Evolutionary conservation across 2,329 filamentous ascomycete genomes (phyloP).

Genomic region (Cladophialophora exuberans): DNA sequence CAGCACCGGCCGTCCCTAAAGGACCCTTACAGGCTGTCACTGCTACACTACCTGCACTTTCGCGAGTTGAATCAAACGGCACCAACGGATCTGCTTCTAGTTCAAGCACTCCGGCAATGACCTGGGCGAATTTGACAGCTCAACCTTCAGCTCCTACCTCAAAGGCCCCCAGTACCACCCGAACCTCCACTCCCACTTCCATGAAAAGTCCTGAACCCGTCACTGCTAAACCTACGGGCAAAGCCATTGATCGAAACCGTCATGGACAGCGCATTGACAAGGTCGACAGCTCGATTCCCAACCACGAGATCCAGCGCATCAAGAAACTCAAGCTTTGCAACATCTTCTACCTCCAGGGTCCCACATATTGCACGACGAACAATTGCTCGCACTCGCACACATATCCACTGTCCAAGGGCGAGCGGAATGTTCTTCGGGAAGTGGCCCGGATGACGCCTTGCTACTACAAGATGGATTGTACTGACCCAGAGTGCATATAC

Average conservation of each 20-base stretch:
- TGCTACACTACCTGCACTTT: constrained; percentile 39
- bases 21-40: constrained; percentile 29
- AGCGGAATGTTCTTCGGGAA: constrained; percentile 58
- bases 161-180: constrained; percentile 25
- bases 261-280: constrained; percentile 63
- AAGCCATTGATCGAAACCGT: constrained; percentile 59
- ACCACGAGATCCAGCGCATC: constrained; percentile 61
- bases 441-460: constrained; percentile 68
- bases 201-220: constrained; percentile 44
- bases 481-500: constrained; percentile 65
- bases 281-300: constrained; percentile 52
- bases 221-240: constrained; percentile 42
- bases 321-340: constrained; percentile 68
- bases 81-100: constrained; percentile 43
- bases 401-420: constrained; percentile 57
- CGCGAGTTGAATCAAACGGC: constrained; percentile 43
- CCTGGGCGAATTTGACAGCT: constrained; percentile 41
- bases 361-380: constrained; percentile 57
- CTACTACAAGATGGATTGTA: constrained; percentile 59
- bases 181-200: constrained; percentile 38
- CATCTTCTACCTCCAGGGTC: constrained; percentile 59
- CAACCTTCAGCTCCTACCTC: constrained; percentile 26
- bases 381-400: constrained; percentile 60
- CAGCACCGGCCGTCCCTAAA: constrained; percentile 30
- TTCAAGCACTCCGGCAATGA: constrained; percentile 36